Base-by-base conservation (phyloP, 805 yeast genomes). In the Vanderwaltozyma polyspora region DNA sequence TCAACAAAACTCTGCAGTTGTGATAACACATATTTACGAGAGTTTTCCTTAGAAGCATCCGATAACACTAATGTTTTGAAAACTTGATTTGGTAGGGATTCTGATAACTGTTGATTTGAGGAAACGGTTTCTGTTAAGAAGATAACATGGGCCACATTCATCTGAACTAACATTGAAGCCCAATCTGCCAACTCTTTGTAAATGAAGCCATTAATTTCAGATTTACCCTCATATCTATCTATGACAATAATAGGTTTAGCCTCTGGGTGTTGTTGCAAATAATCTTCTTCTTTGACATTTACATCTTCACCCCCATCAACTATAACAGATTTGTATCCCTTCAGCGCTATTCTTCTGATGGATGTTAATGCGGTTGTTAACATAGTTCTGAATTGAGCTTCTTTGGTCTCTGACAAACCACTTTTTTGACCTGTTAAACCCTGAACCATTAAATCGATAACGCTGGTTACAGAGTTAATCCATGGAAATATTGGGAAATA, bases 401-500 rank as follows among this genome's bases (percentile, higher is more conserved):
- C 95, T 41, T 77, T 78, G 2, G 83, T 63, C 52, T 87, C 95
- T 21, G 87, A 74, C 31, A 87, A 63, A 1, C 95, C 95, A 3
- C 94, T 80, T 51, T 86, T 87, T 53, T 86, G 96, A 1, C 97
- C 98, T 1, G 94, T 85, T 28, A 89, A 55, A 37, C 96, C 89
- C 52, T 85, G 94, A 14, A 82, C 80, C 35, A 78, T 84, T 48
- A 91, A 66, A 59, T 91, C 98, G 31, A 84, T 62, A 39, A 86
- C 76, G 38, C 76, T 73, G 0, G 94, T 74, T 10, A 87, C 62
- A 2, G 80, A 72, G 54, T 84, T 84, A 40, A 87, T 62, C 95
- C 96, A 89, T 16, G 95, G 82, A 55, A 91, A 91, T 5, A 84
- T 78, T 1, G 98, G 98, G 64, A 73, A 84, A 57, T 91, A 91